Conservation (phyloP, 2,329 filamentous ascomycete species). For the Aspergillus japonicus region DNA sequence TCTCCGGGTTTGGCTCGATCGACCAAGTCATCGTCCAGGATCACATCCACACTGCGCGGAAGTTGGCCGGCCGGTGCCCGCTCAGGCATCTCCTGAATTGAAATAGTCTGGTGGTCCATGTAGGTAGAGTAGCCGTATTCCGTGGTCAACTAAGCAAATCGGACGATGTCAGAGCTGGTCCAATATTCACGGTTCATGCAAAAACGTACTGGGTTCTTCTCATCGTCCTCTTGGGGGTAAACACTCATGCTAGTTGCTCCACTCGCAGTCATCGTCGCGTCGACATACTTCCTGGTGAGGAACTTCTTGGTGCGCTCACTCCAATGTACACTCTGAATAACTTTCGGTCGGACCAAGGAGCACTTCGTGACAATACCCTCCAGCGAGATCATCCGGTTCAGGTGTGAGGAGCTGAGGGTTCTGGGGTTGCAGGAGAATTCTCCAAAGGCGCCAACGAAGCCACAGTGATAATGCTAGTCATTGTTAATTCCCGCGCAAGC, state of each 20-base stretch:
- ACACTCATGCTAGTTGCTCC: conserved; percentile 86
- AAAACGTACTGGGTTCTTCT: conserved; percentile 70
- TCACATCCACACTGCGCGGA: conserved; percentile 91
- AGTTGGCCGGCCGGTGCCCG: conserved; percentile 92
- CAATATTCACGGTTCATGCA: neutral
- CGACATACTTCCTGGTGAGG: conserved; percentile 83
- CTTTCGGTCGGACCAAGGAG: conserved; percentile 90
- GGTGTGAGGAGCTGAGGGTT: conserved; percentile 80
- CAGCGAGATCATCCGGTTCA: conserved; percentile 96
- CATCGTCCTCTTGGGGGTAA: conserved; percentile 89
- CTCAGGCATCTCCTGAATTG: conserved; percentile 99
- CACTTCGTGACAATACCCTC: conserved; percentile 97
- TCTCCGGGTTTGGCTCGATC: conserved; percentile 95
- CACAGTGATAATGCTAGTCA: conserved; percentile 75
- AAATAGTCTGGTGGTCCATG: conserved; percentile 94
- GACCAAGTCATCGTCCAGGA: conserved; percentile 93
- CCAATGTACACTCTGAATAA: conserved; percentile 98
- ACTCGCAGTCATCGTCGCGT: conserved; percentile 93
- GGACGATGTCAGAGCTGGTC: conserved; percentile 13
- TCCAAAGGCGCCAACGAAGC: conserved; percentile 94
- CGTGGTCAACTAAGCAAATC: conserved; percentile 65
- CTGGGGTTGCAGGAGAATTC: conserved; percentile 92
- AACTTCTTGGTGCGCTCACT: conserved; percentile 85
- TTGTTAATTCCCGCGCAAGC: conserved; percentile 10
- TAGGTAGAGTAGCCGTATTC: conserved; percentile 97